Evolutionary conservation across 2,329 filamentous ascomycete species (phyloP), one percentile per base, ranked within the genome.

Genomic region (Neurospora sp.): DNA sequence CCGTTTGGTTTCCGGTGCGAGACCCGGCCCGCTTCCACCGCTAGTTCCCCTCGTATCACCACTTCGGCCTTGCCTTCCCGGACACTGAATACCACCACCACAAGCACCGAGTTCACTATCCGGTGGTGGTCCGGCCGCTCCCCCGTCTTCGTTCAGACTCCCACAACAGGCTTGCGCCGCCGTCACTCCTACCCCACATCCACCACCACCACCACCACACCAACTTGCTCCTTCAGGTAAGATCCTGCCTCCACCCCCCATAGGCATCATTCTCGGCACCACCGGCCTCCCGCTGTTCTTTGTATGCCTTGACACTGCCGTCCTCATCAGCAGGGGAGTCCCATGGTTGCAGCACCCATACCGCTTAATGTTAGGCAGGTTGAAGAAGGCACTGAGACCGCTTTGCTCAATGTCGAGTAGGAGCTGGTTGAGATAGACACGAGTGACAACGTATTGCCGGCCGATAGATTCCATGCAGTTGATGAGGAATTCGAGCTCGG

Each of bases 381-480:
- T 69, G n/a, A 72, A 10, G 8, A 70, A 68, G 4, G 66, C 13
- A 3, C 76, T 73, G 36, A 87, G 76, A 1, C 79, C 80, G 71
- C 84, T 85, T 39, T 78, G 78, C 42, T 93, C 88, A 9, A 97
- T 87, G 75, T 97, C 94, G n/a, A 94, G 84, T 70, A 93, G 87
- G 0, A 95, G 82, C 77, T 97, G 94, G 11, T 91, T 89, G n/a
- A 97, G 82, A 77, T 97, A 97, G 0, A 92, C 92, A 66, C 91
- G 89, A 0, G 93, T 94, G 38, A 97, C 86, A 1, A 89, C 84
- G 76, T 96, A 93, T 69, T 88, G 87, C 43, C 86, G 86, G 68
- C 91, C 91, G 71, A 97, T 84, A 2, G 89, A 87, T 68, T 92
- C 89, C 88, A 97, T 93, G 4, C 91, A 91, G 19, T 87, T 85